Evolutionary conservation across 495 filamentous ascomycete species (phyloP).

Genomic region (Hypoxylon subgilvum): DNA sequence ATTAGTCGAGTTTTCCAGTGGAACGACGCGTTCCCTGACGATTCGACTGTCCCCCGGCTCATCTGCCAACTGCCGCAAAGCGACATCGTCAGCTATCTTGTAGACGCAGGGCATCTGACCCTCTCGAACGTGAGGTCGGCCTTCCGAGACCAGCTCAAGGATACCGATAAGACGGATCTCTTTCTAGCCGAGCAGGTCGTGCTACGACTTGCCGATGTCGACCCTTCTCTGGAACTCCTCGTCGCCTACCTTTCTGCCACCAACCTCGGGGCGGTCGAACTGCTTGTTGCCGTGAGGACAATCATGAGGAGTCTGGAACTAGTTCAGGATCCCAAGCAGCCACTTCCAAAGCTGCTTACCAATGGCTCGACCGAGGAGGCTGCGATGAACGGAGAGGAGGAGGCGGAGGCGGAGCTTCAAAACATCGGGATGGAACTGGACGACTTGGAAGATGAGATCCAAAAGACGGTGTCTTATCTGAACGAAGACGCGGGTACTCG

Average conservation of each 20-base stretch:
- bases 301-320: conserved; percentile 60
- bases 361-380: conserved; percentile 42
- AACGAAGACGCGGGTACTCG: conserved; percentile 51
- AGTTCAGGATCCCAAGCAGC: conserved; percentile 44
- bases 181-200: conserved; percentile 64
- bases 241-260: conserved; percentile 61
- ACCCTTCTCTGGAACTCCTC: conserved; percentile 65
- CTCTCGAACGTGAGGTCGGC: conserved; percentile 66
- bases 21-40: conserved; percentile 37
- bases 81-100: conserved; percentile 65
- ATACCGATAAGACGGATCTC: conserved; percentile 44
- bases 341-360: conserved; percentile 47
- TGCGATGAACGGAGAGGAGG: conserved; percentile 32
- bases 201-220: conserved; percentile 62
- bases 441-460: conserved; percentile 55
- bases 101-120: conserved; percentile 66
- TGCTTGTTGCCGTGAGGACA: conserved; percentile 54
- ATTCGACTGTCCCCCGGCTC: conserved; percentile 46
- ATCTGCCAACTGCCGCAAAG: conserved; percentile 58
- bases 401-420: conserved; percentile 43
- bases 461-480: conserved; percentile 58
- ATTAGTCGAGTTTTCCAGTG: conserved; percentile 57
- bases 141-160: conserved; percentile 58
- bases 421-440: conserved; percentile 56
- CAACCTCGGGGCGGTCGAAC: conserved; percentile 52